Evolutionary conservation across 306 rosid species (phyloP), one percentile per base, ranked within the genome.

Genomic region (Dryas octopetala): DNA sequence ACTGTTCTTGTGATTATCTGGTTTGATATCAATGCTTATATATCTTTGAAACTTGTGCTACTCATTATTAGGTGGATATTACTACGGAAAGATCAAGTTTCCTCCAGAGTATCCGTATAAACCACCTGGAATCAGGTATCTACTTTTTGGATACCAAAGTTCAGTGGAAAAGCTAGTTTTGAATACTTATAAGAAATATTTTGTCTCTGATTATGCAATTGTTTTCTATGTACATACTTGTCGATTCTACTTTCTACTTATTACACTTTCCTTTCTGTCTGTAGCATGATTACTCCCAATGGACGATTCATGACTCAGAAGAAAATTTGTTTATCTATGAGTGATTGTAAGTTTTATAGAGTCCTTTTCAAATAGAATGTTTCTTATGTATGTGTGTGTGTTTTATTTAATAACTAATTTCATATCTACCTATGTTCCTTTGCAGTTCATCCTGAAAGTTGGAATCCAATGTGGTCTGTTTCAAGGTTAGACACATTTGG

Each of bases 381-480:
- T 32, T 75, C 26, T 62, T 66, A 2, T 28, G 23, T 62, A 1
- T 61, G 43, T 54, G 3, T 61, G 43, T 54, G 3, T 28, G 38
- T 60, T 54, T 55, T 80, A 38, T 48, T 68, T 46, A 47, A 49
- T 62, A 66, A 64, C 40, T 72, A 43, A 49, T 51, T 64, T 82
- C 19, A 82, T 58, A 51, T 71, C 11, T 38, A 71, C 26, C 47
- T 74, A 80, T 79, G 50, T 83, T 53, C 16, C 63, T 74, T 72
- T 81, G 85, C 86, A 92, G 99, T 92, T 85, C 99, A 95, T 85
- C 99, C 99, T 5, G 99, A 95, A 85, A 90, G 89, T 86, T 95
- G 99, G 99, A 95, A 95, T 88, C 99, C 99, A 14, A 90, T 95
- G 98, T 95, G 99, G 99, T 95, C 98, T 9, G 98, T 90, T 15